Conservation (phyloP, 163 green algal genomes). For the Scenedesmus sp. region DNA sequence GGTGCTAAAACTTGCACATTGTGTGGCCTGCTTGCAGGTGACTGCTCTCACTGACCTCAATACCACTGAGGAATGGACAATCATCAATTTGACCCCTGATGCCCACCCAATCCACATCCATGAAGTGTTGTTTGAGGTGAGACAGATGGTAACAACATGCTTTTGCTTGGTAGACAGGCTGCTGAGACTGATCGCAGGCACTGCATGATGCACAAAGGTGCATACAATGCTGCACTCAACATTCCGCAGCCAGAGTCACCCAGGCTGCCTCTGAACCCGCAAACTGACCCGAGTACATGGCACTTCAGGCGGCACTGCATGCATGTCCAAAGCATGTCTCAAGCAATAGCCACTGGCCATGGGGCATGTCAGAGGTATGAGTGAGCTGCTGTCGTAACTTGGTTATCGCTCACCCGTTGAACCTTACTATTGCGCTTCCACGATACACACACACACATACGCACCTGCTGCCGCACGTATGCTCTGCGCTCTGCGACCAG, state of each 20-base stretch:
- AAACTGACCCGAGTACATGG: too few species aligned
- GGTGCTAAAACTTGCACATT: background rate
- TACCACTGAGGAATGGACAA: background rate
- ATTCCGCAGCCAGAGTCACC: too few species aligned
- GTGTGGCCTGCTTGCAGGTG: background rate
- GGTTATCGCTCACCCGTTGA: too few species aligned
- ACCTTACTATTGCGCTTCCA: background rate
- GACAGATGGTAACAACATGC: background rate
- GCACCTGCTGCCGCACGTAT: background rate
- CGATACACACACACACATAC: background rate
- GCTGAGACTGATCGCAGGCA: background rate
- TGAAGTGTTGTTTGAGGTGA: background rate
- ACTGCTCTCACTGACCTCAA: background rate
- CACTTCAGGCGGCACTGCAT: too few species aligned
- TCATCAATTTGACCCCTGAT: slow-evolving; percentile 10
- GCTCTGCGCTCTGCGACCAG: background rate
- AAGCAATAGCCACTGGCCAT: too few species aligned
- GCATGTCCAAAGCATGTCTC: too few species aligned
- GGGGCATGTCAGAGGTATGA: too few species aligned
- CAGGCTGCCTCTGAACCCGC: too few species aligned
- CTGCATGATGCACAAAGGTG: background rate
- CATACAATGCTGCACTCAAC: too few species aligned
- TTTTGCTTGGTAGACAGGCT: background rate
- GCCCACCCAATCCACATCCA: slow-evolving; percentile 6
- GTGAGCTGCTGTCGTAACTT: too few species aligned